Evolutionary conservation across 2,329 filamentous ascomycete species (phyloP).

Genomic region (Clarireedia homoeocarpa): DNA sequence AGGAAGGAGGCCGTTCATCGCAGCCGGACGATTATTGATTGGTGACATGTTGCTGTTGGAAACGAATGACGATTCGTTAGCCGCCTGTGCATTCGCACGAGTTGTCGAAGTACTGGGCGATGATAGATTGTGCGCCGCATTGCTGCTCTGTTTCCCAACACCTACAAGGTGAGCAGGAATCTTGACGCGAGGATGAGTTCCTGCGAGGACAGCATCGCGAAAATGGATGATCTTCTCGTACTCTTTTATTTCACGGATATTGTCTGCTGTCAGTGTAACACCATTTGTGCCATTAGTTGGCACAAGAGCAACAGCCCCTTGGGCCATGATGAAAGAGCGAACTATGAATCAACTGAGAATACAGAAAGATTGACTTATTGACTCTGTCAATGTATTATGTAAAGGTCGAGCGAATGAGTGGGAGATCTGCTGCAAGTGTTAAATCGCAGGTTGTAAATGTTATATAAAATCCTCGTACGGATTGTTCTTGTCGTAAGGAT

Average conservation of each 20-base stretch:
- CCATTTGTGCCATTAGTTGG: slow-evolving; percentile 25
- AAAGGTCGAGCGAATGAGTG: neutral
- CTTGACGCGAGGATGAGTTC: slow-evolving; percentile 60
- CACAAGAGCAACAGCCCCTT: slow-evolving; percentile 31
- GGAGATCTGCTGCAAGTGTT: neutral
- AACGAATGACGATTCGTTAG: slow-evolving; percentile 18
- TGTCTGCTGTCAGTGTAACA: slow-evolving; percentile 36
- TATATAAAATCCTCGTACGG: neutral
- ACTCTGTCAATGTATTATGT: neutral
- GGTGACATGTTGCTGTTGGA: slow-evolving; percentile 17
- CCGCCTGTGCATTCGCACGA: slow-evolving; percentile 15
- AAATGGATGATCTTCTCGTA: slow-evolving; percentile 77
- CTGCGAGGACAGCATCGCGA: slow-evolving; percentile 72
- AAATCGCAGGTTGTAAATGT: neutral
- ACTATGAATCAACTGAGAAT: slow-evolving; percentile 15
- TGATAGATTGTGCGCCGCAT: slow-evolving; percentile 16
- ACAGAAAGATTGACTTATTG: slow-evolving; percentile 4
- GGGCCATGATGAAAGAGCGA: slow-evolving; percentile 25
- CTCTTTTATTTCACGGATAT: slow-evolving; percentile 53
- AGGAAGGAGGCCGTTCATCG: slow-evolving; percentile 23
- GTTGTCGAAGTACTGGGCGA: slow-evolving; percentile 20
- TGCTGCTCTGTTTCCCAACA: slow-evolving; percentile 24
- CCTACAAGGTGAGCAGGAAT: slow-evolving; percentile 37
- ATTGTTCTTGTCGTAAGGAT: neutral
- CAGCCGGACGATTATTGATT: slow-evolving; percentile 25